phyloP scores from a whole-genome alignment of 2,329 filamentous ascomycete species.

The Neopestalotiopsis sp. region DNA sequence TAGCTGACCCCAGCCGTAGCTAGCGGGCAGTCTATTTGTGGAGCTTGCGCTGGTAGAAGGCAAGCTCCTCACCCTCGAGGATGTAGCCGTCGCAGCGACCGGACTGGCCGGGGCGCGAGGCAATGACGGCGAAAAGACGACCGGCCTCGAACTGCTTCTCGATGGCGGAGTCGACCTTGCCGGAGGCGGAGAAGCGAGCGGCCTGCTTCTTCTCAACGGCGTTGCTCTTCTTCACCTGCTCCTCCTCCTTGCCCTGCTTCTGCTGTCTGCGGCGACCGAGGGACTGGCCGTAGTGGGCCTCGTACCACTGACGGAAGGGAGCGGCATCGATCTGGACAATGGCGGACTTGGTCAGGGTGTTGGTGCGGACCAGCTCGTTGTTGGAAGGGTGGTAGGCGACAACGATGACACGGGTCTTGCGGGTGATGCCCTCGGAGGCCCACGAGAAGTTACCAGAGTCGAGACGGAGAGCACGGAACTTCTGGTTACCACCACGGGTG shows the following conservation, averaged over 20 bases:
- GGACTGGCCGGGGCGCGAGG: constrained; percentile 94
- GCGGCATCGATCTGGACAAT: constrained; percentile 99
- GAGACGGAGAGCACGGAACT: constrained; percentile 98
- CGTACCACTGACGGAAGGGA: constrained; percentile 99
- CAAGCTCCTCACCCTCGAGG: constrained; percentile 98
- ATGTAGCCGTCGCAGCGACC: constrained; percentile 97
- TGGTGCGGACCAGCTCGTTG: constrained; percentile 99
- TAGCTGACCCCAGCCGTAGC: constrained; percentile 13
- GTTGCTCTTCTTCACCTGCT: constrained; percentile 92
- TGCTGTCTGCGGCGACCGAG: constrained; percentile 91
- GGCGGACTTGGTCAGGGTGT: constrained; percentile 99
- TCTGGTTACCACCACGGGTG: constrained; percentile 98
- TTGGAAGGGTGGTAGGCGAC: constrained; percentile 99
- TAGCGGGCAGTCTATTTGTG: constrained; percentile 77
- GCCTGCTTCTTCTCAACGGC: constrained; percentile 96
- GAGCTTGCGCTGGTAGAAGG: constrained; percentile 99
- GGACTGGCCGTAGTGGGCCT: constrained; percentile 96
- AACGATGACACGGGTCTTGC: constrained; percentile 98
- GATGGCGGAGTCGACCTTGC: constrained; percentile 91
- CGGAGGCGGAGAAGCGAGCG: constrained; percentile 77
- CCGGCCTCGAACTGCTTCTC: constrained; percentile 99
- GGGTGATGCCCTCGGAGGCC: constrained; percentile 96
- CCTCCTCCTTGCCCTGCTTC: constrained; percentile 71
- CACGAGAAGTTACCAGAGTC: constrained; percentile 99
- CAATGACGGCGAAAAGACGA: constrained; percentile 92